Conservation (phyloP, 257 asterid species). For the Solanum piurae region DNA sequence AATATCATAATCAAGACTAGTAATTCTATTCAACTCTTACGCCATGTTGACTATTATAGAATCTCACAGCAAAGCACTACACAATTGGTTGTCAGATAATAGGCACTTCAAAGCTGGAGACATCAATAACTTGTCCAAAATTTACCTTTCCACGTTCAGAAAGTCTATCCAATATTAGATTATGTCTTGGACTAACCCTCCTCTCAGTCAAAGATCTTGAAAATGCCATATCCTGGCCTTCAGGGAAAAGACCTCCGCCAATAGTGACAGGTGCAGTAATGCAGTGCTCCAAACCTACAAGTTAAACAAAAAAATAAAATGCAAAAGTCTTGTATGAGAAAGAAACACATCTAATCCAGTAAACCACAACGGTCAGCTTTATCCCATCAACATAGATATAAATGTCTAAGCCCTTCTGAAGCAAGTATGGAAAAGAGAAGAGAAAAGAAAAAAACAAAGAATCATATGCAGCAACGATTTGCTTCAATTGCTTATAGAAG, state of each 20-base stretch:
- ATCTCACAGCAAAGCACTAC: not conserved
- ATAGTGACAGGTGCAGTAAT: constrained; percentile 53
- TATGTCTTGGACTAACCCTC: constrained; percentile 39
- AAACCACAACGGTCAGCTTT: not conserved
- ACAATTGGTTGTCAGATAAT: not conserved
- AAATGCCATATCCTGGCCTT: constrained; percentile 26
- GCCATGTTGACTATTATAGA: not conserved
- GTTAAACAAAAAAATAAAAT: not conserved
- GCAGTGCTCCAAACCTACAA: constrained; percentile 56
- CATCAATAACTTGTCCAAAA: not conserved
- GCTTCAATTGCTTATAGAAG: not conserved
- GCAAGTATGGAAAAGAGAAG: not conserved
- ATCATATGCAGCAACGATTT: not conserved
- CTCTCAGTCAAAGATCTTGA: constrained; percentile 74
- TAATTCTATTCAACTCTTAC: not conserved
- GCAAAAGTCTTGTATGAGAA: not conserved
- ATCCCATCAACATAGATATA: not conserved
- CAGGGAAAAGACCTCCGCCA: constrained; percentile 42
- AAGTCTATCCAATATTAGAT: constrained; percentile 56
- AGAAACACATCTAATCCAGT: not conserved
- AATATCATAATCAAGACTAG: not conserved
- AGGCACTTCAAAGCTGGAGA: not conserved
- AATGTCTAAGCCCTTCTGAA: not conserved
- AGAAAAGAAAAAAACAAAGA: not conserved
- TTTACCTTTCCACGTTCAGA: constrained; percentile 76